Evolutionary conservation across 2,329 filamentous ascomycete species (phyloP).

Genomic region (Cordyceps cicadae): DNA sequence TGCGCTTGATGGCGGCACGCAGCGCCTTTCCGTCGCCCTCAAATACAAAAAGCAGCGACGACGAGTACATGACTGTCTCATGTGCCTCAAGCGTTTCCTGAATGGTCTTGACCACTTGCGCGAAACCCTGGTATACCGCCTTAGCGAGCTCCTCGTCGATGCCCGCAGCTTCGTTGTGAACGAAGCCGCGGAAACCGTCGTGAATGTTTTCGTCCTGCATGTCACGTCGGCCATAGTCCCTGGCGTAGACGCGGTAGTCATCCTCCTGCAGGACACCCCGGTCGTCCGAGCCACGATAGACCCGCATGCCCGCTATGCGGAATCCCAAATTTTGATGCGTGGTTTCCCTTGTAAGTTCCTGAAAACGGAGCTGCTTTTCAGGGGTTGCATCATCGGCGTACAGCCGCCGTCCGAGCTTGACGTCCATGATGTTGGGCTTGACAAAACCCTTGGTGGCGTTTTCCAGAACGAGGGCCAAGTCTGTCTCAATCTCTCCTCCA

Average conservation of each 20-base stretch:
- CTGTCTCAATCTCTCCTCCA: slow-evolving; percentile 60
- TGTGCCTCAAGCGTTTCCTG: slow-evolving; percentile 45
- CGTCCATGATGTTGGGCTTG: slow-evolving; percentile 81
- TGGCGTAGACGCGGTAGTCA: slow-evolving; percentile 52
- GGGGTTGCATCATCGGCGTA: slow-evolving; percentile 68
- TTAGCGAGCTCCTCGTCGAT: slow-evolving; percentile 51
- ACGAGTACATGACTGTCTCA: slow-evolving; percentile 57
- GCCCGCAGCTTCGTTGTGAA: slow-evolving; percentile 51
- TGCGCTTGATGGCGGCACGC: slow-evolving; percentile 44
- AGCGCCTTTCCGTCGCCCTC: slow-evolving; percentile 54
- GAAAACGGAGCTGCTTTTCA: slow-evolving; percentile 52
- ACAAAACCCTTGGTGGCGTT: slow-evolving; percentile 76
- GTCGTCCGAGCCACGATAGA: slow-evolving; percentile 49
- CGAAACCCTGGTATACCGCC: slow-evolving; percentile 46
- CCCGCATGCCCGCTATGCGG: slow-evolving; percentile 57
- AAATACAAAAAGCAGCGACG: slow-evolving; percentile 54
- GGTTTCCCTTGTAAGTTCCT: slow-evolving; percentile 49
- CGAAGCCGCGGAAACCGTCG: slow-evolving; percentile 46
- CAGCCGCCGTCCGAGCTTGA: slow-evolving; percentile 79
- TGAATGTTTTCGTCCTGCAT: slow-evolving; percentile 48
- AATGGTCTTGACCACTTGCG: slow-evolving; percentile 43
- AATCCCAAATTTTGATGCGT: slow-evolving; percentile 55
- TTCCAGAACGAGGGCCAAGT: slow-evolving; percentile 73
- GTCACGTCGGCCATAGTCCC: slow-evolving; percentile 49
- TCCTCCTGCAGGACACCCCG: slow-evolving; percentile 43